Percentiles rank a stretch among this genome's conserved stretches.
Conservation (phyloP, 768 basidiomycete genomes). For the Solioccasus polychromus region DNA sequence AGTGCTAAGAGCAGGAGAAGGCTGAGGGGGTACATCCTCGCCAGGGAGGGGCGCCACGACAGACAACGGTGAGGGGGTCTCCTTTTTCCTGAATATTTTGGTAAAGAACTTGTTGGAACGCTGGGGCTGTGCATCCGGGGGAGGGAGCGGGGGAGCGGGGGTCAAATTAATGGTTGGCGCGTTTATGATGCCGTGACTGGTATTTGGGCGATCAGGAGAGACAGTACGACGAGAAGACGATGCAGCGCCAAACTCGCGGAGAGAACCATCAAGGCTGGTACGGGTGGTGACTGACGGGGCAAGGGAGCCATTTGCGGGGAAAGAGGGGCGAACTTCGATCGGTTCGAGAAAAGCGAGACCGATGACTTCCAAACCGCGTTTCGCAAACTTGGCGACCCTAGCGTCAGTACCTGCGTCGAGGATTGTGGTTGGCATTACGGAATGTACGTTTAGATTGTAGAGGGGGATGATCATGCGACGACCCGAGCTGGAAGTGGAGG, state of each 20-base stretch:
- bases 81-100: slow-evolving; percentile 66
- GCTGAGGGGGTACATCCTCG: slow-evolving; percentile 17
- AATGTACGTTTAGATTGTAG: slow-evolving; percentile 86
- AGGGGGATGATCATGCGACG: slow-evolving; percentile 81
- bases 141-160: slow-evolving; percentile 13
- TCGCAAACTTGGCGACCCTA: slow-evolving; percentile 75
- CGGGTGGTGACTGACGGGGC: slow-evolving; percentile 21
- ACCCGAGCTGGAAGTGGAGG: slow-evolving; percentile 42
- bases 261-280: slow-evolving; percentile 27
- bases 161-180: slow-evolving; percentile 12
- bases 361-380: slow-evolving; percentile 72
- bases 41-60: slow-evolving; percentile 28
- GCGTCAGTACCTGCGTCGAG: slow-evolving; percentile 88
- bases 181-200: slow-evolving; percentile 1
- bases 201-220: slow-evolving; percentile 9
- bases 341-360: slow-evolving; percentile 79
- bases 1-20: slow-evolving; percentile 9
- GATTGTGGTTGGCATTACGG: slow-evolving; percentile 82
- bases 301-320: slow-evolving; percentile 9
- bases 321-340: slow-evolving; percentile 60
- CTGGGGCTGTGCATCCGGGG: slow-evolving; percentile 21
- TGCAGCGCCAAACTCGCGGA: slow-evolving; percentile 20
- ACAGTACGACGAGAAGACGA: slow-evolving; percentile 7
- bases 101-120: slow-evolving; percentile 60
- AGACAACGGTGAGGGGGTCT: slow-evolving; percentile 13